These are phyloP conservation scores for Sicyos baderoa DNA, from an alignment of 306 rosid species.

Conservation along the genomic window DNA sequence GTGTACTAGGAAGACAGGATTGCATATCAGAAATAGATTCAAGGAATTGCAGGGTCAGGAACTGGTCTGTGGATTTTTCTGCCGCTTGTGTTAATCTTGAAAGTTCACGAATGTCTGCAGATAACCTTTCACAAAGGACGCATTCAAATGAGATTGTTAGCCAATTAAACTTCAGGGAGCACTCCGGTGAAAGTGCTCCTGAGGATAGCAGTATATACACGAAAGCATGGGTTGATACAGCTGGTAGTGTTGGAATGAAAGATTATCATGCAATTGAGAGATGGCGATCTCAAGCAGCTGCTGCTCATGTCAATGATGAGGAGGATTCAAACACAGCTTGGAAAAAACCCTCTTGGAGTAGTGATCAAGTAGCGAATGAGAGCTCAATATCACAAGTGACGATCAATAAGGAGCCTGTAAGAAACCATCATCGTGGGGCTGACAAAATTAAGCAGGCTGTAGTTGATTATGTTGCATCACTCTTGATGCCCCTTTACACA, in stretches of 20 bases:
- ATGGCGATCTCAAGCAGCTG: slow-evolving; percentile 99
- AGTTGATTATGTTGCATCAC: slow-evolving; percentile 92
- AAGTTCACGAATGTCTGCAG: slow-evolving; percentile 62
- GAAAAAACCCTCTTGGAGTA: slow-evolving; percentile 57
- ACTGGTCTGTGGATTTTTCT: slow-evolving; percentile 97
- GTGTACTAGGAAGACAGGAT: slow-evolving; percentile 84
- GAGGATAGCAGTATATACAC: slow-evolving; percentile 83
- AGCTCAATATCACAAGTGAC: slow-evolving; percentile 92
- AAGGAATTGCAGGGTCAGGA: slow-evolving; percentile 89
- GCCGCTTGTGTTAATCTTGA: slow-evolving; percentile 84
- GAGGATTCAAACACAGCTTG: slow-evolving; percentile 84
- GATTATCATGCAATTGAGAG: slow-evolving; percentile 93
- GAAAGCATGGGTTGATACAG: slow-evolving; percentile 97
- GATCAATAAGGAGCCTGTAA: slow-evolving; percentile 56
- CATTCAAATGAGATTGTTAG: slow-evolving; percentile 83
- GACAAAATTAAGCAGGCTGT: slow-evolving; percentile 95
- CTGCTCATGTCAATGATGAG: slow-evolving; percentile 71
- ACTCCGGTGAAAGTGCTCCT: slow-evolving; percentile 94
- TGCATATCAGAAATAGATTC: slow-evolving; percentile 94
- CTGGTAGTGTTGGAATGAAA: slow-evolving; percentile 71
- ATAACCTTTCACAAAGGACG: slow-evolving; percentile 82
- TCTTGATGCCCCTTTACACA: slow-evolving; percentile 96
- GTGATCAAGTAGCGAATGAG: slow-evolving; percentile 71
- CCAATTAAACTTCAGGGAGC: slow-evolving; percentile 82
- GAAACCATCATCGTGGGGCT: slow-evolving; percentile 68